Base-by-base conservation (phyloP, 1,139 yeast species). In the Sugiyamaella xylanicola region DNA sequence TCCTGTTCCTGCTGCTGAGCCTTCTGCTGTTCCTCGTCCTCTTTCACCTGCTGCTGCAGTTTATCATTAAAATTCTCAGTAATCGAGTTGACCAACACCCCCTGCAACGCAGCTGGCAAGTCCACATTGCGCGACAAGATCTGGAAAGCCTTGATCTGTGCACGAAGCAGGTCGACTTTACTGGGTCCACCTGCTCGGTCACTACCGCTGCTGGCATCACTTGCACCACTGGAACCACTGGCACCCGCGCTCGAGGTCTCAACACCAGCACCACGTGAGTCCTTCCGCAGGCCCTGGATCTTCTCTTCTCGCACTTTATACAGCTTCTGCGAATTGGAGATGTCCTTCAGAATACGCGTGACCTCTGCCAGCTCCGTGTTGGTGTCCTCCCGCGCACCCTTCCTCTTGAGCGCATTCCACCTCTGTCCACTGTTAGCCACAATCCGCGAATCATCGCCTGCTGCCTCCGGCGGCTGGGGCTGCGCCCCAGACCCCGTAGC, bases 71-170 rank as follows among this genome's bases (percentile, higher is more conserved):
- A 42, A 25, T 50, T 32, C 15, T 51, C 49, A 17, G 45, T 20
- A 16, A 57, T 40, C 66, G 43, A 61, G 27, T 63, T 79, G 74
- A 58, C 77, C 65, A 57, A 72, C 58, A 57, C 76, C 75, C 8
- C 63, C 54, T 72, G 75, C n/a, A 74, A 47, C 16, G 62, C 62
- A 4, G 63, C 68, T 1, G 97, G 95, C 49, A 95, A 71, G 65
- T 88, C 95, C 61, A 89, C 67, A 68, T 91, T 95, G 61, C 82
- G 86, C 1, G 95, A 81, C 53, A 93, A 74, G 35, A 91, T 70
- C 68, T 91, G 91, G 62, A 89, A 81, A 0, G 95, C 89, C 27
- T 84, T 75, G 25, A 93, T 72, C 70, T 92, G 98, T 53, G 82
- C 79, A 55, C 80, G 77, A 53, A 91, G 74, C 32, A 85, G 69